These are phyloP conservation scores for Calonectria hongkongensis DNA, from an alignment of 2,329 filamentous ascomycete genomes.

Conservation along the genomic window DNA sequence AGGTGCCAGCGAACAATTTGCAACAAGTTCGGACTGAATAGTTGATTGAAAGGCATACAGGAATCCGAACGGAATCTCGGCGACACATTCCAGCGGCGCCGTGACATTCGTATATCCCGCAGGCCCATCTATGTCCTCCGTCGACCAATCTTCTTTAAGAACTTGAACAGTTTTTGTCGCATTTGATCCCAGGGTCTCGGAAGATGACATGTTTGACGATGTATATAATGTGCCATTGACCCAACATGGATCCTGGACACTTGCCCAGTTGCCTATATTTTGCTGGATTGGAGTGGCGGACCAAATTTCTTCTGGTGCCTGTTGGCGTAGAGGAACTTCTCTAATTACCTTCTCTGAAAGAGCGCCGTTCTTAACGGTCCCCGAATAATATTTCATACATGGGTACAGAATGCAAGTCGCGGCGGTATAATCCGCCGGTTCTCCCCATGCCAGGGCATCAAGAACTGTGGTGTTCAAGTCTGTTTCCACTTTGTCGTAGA, in stretches of 20 bases:
- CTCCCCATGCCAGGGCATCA: neutral
- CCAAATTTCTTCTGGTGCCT: neutral
- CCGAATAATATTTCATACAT: neutral
- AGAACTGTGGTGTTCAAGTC: neutral
- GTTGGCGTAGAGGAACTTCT: neutral
- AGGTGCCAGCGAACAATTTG: constrained; percentile 8
- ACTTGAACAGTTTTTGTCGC: neutral
- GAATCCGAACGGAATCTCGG: neutral
- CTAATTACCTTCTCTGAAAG: neutral
- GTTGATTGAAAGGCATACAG: constrained; percentile 1
- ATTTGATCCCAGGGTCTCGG: neutral
- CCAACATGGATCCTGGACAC: neutral
- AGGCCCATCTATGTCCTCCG: neutral
- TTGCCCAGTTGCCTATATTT: neutral
- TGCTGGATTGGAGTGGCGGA: neutral
- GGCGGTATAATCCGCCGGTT: neutral
- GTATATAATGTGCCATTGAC: constrained; percentile 5
- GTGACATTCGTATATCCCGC: constrained; percentile 30
- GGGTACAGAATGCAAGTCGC: constrained; percentile 6
- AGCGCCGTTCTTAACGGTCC: neutral
- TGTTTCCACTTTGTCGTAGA: neutral
- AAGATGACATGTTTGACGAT: constrained; percentile 1
- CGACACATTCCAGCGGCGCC: constrained; percentile 32
- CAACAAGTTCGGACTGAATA: neutral
- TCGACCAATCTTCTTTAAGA: neutral